Base-by-base conservation (phyloP, 257 asterid species). In the Plantago major region DNA sequence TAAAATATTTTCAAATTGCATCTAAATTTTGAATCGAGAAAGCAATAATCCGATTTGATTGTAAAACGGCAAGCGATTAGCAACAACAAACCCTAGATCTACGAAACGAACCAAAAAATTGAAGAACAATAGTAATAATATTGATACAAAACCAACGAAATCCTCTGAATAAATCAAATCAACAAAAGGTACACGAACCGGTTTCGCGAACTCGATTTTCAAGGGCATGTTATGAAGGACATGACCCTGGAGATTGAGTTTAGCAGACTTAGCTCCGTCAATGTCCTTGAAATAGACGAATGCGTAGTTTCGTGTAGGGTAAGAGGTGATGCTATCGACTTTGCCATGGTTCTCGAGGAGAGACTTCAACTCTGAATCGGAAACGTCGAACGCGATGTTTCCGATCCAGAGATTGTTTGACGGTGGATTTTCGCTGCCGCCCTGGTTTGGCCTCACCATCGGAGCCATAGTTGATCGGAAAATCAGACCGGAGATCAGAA, bases 341-440 rank as follows among this genome's bases (percentile, higher is more conserved):
- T 70, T 72, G 28, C 99, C 97, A 63, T 78, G 63, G 26, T 77
- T 84, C 17, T 78, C 88, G 42, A 86, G 79, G 46, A 89, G 58
- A n/a, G 78, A 72, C 55, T 71, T 79, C 64, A 92, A 63, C 10
- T 92, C 95, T 6, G 93, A 42, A 18, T 92, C 97, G 45, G 74
- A 79, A 2, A 84, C 96, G 19, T 80, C 96, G 1, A 81, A 61
- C 4, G 87, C 54, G 48, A 92, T 73, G 67, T 86, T 92, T 0
- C 99, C 99, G 52, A 92, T 82, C 99, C 99, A 92, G 2, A 92
- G 71, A 63, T 81, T 92, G 49, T 84, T 86, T 45, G 99, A 82
- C 49, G 95, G 88, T 59, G 88, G 88, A 50, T 85, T 88, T 55
- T 58, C 76, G 53, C 48, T 73, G 61, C 40, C 40, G 40, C 40